Percentiles rank a stretch among this genome's conserved stretches.
Evolutionary conservation across 352 stramenopile genomes (phyloP).

Genomic region (Globisporangium alternatum): DNA sequence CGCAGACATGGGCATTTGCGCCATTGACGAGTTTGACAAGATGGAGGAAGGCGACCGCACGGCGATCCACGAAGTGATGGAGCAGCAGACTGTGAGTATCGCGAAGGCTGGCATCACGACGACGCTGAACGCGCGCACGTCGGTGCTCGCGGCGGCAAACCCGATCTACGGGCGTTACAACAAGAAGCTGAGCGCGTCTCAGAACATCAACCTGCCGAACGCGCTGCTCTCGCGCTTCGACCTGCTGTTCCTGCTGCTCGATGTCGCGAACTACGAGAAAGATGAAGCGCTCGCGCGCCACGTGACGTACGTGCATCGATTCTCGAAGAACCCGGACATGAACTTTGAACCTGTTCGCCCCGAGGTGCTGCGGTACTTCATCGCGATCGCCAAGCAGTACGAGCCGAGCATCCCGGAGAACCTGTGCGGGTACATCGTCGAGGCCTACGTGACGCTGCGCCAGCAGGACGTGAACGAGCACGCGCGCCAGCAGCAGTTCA

Average conservation of each 20-base stretch:
- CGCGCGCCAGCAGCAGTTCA: constrained; percentile 64
- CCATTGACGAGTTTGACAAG: too few relatives aligned
- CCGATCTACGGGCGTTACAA: too few relatives aligned
- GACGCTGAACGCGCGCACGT: too few relatives aligned
- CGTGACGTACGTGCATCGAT: constrained; percentile 93
- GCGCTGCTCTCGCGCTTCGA: constrained; percentile 99
- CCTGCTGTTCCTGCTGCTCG: constrained; percentile 98
- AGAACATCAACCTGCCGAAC: constrained; percentile 99
- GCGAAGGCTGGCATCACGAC: too few relatives aligned
- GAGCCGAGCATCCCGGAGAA: constrained; percentile 87
- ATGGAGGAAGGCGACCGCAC: too few relatives aligned
- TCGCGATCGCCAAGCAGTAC: constrained; percentile 88
- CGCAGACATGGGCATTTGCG: too few relatives aligned
- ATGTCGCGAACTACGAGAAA: constrained; percentile 92
- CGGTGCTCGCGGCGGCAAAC: too few relatives aligned
- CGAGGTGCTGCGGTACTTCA: constrained; percentile 89
- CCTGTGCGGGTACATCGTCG: constrained; percentile 97
- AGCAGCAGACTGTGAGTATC: too few relatives aligned
- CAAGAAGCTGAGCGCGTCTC: constrained; percentile 75
- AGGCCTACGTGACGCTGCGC: constrained; percentile 97
- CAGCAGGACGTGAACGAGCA: constrained; percentile 89
- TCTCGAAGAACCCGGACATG: constrained; percentile 86
- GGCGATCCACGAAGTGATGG: too few relatives aligned
- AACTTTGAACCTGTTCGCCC: constrained; percentile 90
- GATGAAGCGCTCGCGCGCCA: constrained; percentile 91